Percentiles rank a stretch among this genome's conserved stretches.
These are phyloP conservation scores for Xerocomellus amylosporus DNA, from an alignment of 768 basidiomycete genomes.

Conservation along the genomic window DNA sequence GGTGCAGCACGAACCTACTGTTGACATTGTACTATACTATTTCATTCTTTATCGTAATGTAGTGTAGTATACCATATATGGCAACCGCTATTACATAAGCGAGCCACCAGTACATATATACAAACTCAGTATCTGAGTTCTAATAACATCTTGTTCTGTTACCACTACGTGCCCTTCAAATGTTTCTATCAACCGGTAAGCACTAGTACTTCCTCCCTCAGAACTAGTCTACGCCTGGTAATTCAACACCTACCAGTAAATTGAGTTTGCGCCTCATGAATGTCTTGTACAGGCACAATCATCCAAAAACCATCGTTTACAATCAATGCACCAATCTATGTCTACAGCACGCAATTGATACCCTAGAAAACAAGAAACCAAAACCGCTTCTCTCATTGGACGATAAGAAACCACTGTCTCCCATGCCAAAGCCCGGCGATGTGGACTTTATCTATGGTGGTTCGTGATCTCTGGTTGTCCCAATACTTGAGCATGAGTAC, in stretches of 20 bases:
- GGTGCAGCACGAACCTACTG: conserved; percentile 61
- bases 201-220: no score
- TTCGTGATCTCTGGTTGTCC: conserved; percentile 29
- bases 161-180: no score
- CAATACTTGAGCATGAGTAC: background rate
- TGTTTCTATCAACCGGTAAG: no score
- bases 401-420: conserved; percentile 35
- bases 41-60: no score
- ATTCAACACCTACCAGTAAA: conserved; percentile 64
- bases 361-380: conserved; percentile 40
- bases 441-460: conserved; percentile 77
- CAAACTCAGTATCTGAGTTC: no score
- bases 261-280: background rate
- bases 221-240: no score
- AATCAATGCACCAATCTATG: conserved; percentile 62
- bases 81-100: no score
- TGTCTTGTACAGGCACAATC: conserved; percentile 49
- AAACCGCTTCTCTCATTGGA: conserved; percentile 41
- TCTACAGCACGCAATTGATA: conserved; percentile 55
- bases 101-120: no score
- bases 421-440: conserved; percentile 56
- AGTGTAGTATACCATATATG: no score
- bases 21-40: no score
- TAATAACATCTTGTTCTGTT: no score
- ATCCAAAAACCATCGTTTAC: conserved; percentile 57